Evolutionary conservation across 495 filamentous ascomycete species (phyloP).

Genomic region (Penicillium roqueforti): DNA sequence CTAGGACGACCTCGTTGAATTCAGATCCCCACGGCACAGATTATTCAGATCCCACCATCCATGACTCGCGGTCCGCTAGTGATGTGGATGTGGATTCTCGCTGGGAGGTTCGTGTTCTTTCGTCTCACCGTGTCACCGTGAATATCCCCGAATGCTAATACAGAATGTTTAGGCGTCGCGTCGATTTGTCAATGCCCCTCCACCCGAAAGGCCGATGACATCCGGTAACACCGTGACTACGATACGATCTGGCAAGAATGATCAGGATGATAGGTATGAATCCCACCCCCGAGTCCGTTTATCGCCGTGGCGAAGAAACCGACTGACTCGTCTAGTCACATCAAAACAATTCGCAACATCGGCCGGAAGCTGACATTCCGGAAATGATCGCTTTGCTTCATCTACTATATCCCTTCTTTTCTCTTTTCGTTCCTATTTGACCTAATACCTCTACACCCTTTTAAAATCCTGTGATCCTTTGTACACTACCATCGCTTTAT

Average conservation of each 20-base stretch:
- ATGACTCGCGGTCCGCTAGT: constrained; percentile 35
- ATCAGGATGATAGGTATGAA: constrained; percentile 40
- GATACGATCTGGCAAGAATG: constrained; percentile 25
- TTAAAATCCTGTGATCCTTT: constrained; percentile 10
- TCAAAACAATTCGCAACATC: constrained; percentile 39
- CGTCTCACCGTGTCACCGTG: not conserved
- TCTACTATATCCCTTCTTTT: not conserved
- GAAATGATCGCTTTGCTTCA: constrained; percentile 14
- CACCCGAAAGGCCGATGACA: constrained; percentile 32
- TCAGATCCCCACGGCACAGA: constrained; percentile 31
- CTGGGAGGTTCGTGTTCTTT: constrained; percentile 34
- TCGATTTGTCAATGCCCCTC: constrained; percentile 35
- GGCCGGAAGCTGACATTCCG: constrained; percentile 39
- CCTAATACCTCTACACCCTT: constrained; percentile 2
- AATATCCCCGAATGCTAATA: constrained; percentile 14
- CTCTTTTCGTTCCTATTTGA: not conserved
- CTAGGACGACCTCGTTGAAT: constrained; percentile 34
- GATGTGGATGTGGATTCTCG: constrained; percentile 43
- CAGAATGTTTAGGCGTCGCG: constrained; percentile 33
- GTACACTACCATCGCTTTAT: constrained; percentile 3
- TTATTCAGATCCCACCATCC: constrained; percentile 20
- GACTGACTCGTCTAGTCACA: constrained; percentile 22
- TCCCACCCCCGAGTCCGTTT: not conserved
- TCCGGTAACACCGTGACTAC: constrained; percentile 31
- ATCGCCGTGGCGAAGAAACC: not conserved